These are phyloP conservation scores for Xylariales sp. DNA, from an alignment of 2,329 filamentous ascomycete genomes.

Conservation along the genomic window DNA sequence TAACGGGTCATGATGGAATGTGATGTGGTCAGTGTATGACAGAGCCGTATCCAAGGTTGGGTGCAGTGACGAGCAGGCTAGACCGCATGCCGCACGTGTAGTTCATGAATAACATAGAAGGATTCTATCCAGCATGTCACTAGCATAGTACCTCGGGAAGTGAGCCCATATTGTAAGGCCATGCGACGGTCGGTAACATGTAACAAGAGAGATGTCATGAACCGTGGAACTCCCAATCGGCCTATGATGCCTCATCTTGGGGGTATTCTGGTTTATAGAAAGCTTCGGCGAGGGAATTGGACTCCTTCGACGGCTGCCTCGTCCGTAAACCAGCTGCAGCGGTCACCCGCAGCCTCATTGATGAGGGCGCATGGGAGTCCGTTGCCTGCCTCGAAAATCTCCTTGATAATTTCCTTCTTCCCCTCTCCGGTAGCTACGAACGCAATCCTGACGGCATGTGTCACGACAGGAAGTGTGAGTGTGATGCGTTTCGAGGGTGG, in stretches of 20 bases:
- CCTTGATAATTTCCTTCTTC: constrained; percentile 92
- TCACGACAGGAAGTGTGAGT: constrained; percentile 89
- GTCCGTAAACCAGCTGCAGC: constrained; percentile 96
- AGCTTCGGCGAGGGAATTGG: constrained; percentile 79
- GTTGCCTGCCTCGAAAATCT: constrained; percentile 88
- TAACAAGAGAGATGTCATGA: background rate
- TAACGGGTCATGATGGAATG: constrained; percentile 33
- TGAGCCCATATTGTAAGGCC: background rate
- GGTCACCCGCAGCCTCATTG: constrained; percentile 84
- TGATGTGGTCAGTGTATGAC: constrained; percentile 3
- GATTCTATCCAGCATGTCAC: background rate
- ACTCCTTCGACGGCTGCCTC: constrained; percentile 87
- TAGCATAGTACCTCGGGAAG: background rate
- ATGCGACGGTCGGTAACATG: background rate
- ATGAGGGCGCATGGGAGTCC: constrained; percentile 87
- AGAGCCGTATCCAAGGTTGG: background rate
- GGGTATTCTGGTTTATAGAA: constrained; percentile 53
- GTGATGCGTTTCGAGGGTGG: constrained; percentile 92
- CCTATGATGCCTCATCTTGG: background rate
- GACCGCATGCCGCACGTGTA: background rate
- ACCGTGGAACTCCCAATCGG: background rate
- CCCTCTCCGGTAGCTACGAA: constrained; percentile 91
- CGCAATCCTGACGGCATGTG: constrained; percentile 84
- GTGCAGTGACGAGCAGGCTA: constrained; percentile 2
- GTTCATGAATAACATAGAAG: constrained; percentile 8